These are phyloP conservation scores for Rutstroemia sp. DNA, from an alignment of 2,329 filamentous ascomycete species.

Conservation along the genomic window DNA sequence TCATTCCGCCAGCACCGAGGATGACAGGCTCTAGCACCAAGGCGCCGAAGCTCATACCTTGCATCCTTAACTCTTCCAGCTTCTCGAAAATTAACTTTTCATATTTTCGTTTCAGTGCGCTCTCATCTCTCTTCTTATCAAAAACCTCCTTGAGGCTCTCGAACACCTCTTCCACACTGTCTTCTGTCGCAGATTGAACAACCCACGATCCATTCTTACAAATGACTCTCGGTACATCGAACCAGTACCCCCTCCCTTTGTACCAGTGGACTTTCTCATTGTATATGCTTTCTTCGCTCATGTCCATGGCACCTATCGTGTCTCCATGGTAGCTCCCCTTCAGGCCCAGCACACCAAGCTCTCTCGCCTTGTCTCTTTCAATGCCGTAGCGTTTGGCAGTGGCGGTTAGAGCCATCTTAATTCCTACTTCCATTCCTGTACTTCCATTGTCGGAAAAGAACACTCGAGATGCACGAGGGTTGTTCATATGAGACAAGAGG, in stretches of 20 bases:
- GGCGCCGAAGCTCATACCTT: conserved; percentile 65
- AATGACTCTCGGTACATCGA: conserved; percentile 68
- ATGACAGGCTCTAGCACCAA: conserved; percentile 75
- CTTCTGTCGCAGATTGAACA: conserved; percentile 32
- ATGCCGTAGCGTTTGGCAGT: conserved; percentile 56
- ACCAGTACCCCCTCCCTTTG: conserved; percentile 69
- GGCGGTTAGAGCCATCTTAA: conserved; percentile 78
- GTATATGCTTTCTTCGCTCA: conserved; percentile 66
- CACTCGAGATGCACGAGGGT: conserved; percentile 59
- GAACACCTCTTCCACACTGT: conserved; percentile 16
- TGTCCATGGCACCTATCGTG: conserved; percentile 84
- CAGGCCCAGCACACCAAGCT: conserved; percentile 64
- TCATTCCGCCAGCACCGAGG: conserved; percentile 77
- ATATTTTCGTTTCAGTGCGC: conserved; percentile 45
- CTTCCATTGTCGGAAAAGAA: conserved; percentile 84
- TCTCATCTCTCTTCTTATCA: conserved; percentile 43
- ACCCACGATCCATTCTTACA: conserved; percentile 61
- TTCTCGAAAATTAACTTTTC: conserved; percentile 49
- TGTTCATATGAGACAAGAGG: conserved; percentile 52
- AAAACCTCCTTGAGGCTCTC: conserved; percentile 50
- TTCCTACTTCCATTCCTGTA: conserved; percentile 74
- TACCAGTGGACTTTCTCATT: conserved; percentile 89
- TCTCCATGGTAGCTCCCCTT: conserved; percentile 82
- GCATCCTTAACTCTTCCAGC: conserved; percentile 42
- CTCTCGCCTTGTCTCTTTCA: conserved; percentile 31